Evolutionary conservation across 1,284 basidiomycete species (phyloP), one percentile per base, ranked within the genome.

Genomic region (Ceraceosorus bombacis): DNA sequence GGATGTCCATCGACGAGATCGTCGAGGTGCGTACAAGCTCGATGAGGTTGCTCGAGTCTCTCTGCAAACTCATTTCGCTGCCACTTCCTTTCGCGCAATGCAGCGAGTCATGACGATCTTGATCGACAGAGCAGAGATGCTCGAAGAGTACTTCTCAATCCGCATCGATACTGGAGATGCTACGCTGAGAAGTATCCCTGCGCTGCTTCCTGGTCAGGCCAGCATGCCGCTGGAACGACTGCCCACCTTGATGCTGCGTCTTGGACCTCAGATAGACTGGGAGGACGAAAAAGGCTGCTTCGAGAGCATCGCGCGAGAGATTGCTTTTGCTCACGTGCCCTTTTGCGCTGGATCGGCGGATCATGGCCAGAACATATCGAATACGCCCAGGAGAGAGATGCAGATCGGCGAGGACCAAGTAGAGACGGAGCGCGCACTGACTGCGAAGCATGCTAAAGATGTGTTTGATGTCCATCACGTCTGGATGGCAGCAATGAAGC

Each of bases 141-240:
- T 98, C 0, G 81, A 85, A 7, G 94, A 97, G 70, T 97, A 98
- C 79, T 98, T 97, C 73, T 88, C 86, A 0, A 77, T 98, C 17
- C 54, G 58, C 17, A 27, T 76, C 36, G 78, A 80, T 46, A 82
- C 83, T 3, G 79, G 81, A 0, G 79, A 83, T 0, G 90, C 89
- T 0, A 77, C 81, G 9, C 80, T 97, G 5, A 82, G 86, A 63
- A 85, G 83, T 55, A 74, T 99, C 5, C 95, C 95, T 0, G 81
- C 90, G 50, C 79, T 98, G 2, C 81, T 97, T 41, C 83, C 85
- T 52, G 88, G 88, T 49, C 94, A 90, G 72, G 88, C 86, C 1
- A 90, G 89, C 0, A 88, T 94, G 0, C 87, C 89, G 17, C 85
- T 89, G 81, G 89, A 74, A 56, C 57, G 64, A 2, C 53, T 73